Evolutionary conservation across 305 asterid species (phyloP).

Genomic region (Withania somnifera): DNA sequence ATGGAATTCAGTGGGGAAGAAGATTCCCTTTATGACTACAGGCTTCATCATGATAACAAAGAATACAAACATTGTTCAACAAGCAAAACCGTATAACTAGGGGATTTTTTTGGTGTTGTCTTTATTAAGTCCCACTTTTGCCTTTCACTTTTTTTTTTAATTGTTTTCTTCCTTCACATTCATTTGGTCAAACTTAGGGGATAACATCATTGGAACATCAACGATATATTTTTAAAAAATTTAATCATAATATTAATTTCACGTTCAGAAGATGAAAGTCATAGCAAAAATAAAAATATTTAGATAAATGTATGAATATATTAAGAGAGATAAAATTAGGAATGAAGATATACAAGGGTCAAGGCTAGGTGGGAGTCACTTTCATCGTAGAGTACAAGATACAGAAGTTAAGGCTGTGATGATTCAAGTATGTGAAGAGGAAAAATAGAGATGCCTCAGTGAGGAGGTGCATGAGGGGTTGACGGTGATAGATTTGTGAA

Average conservation of each 20-base stretch:
- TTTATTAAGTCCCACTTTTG: background rate
- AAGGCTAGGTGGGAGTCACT: background rate
- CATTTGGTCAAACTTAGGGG: constrained; percentile 33
- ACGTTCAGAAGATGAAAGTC: background rate
- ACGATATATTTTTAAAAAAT: too few species aligned
- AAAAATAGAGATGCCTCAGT: accelerated
- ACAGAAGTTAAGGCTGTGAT: background rate
- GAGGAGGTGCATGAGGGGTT: too few species aligned
- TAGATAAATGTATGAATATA: background rate
- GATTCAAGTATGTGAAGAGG: background rate
- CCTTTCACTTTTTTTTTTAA: constrained; percentile 2
- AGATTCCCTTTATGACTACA: constrained; percentile 10
- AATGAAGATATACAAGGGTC: background rate
- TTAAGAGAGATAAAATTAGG: background rate
- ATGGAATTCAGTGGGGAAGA: constrained; percentile 9
- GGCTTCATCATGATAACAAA: constrained; percentile 32
- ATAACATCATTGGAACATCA: constrained; percentile 36
- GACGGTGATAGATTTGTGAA: background rate
- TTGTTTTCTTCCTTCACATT: constrained; percentile 3
- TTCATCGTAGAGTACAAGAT: background rate
- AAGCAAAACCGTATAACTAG: constrained; percentile 17
- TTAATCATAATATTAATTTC: too few species aligned
- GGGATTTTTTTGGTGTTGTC: background rate
- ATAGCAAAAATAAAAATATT: background rate
- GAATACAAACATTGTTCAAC: constrained; percentile 24